Percentiles rank a stretch among this genome's conserved stretches.
These are phyloP conservation scores for Xerocomellus chrysenteron DNA, from an alignment of 768 basidiomycete species.

Conservation along the genomic window DNA sequence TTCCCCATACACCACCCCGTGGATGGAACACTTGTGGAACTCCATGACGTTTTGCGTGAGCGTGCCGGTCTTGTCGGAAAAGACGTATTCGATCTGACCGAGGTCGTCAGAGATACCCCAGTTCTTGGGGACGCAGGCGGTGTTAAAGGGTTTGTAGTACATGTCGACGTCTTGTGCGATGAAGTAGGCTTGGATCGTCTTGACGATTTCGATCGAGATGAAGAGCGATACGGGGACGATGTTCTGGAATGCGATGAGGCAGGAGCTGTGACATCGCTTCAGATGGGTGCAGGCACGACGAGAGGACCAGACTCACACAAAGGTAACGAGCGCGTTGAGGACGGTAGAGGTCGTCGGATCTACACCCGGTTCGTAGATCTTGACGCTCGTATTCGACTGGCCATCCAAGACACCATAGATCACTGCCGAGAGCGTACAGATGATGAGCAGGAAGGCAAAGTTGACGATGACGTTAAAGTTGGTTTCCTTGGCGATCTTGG, in stretches of 20 bases:
- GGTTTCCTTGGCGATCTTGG: constrained; percentile 97
- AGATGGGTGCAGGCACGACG: not conserved
- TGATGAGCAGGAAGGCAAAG: constrained; percentile 71
- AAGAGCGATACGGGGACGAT: constrained; percentile 95
- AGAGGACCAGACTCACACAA: constrained; percentile 62
- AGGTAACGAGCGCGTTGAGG: constrained; percentile 83
- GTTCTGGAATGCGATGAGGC: constrained; percentile 95
- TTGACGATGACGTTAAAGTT: constrained; percentile 98
- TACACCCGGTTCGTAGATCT: constrained; percentile 67
- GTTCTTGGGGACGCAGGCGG: constrained; percentile 90
- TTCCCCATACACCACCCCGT: constrained; percentile 86
- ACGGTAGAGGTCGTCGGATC: constrained; percentile 59
- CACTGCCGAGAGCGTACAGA: constrained; percentile 77
- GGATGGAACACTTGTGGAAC: constrained; percentile 92
- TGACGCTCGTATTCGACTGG: constrained; percentile 58
- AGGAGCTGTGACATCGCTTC: constrained; percentile 54
- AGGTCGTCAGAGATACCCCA: constrained; percentile 99
- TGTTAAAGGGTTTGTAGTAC: constrained; percentile 88
- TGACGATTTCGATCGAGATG: constrained; percentile 97
- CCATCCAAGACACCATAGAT: constrained; percentile 72
- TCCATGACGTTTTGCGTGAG: constrained; percentile 99
- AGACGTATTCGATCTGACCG: constrained; percentile 95
- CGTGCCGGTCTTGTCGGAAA: constrained; percentile 94
- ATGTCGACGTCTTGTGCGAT: constrained; percentile 96
- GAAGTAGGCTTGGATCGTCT: constrained; percentile 96